These are phyloP conservation scores for Saposhnikovia divaricata DNA, from an alignment of 129 eudicot species.

Conservation along the genomic window DNA sequence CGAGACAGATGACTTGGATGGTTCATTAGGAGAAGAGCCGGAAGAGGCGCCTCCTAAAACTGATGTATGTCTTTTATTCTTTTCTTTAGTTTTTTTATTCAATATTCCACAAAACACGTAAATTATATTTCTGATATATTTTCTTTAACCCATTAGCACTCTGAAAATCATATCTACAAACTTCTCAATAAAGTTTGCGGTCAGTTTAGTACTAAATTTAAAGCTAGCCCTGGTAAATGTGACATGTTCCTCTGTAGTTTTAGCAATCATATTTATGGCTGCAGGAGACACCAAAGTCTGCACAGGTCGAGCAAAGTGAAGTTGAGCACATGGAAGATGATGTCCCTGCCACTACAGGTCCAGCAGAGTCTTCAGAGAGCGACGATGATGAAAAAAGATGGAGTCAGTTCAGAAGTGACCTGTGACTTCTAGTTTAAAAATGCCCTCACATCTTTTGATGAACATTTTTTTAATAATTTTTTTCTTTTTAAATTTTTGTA, in stretches of 20 bases:
- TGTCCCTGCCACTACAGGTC: conserved; percentile 27
- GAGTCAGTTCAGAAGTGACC: conserved; percentile 45
- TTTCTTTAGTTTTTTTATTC: neutral
- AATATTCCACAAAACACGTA: neutral
- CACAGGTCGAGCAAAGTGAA: conserved; percentile 18
- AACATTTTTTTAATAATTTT: too few relatives aligned
- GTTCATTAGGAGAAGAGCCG: conserved; percentile 37
- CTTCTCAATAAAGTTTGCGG: too few relatives aligned
- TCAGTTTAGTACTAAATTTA: neutral
- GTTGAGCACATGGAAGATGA: conserved; percentile 20
- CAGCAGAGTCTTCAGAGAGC: conserved; percentile 34
- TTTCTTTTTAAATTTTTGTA: too few relatives aligned
- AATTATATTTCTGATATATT: neutral
- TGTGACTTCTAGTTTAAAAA: neutral
- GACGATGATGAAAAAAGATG: conserved; percentile 37
- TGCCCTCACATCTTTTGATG: too few relatives aligned
- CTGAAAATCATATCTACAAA: too few relatives aligned
- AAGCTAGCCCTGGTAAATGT: neutral
- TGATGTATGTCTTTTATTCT: conserved; percentile 15
- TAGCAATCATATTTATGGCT: neutral
- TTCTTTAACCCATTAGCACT: neutral
- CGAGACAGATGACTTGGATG: conserved; percentile 30
- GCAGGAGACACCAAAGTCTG: conserved; percentile 22
- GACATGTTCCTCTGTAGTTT: neutral
- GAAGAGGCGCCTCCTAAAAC: conserved; percentile 28